phyloP scores from a whole-genome alignment of 768 basidiomycete genomes.

The Holtermannia corniformis region DNA sequence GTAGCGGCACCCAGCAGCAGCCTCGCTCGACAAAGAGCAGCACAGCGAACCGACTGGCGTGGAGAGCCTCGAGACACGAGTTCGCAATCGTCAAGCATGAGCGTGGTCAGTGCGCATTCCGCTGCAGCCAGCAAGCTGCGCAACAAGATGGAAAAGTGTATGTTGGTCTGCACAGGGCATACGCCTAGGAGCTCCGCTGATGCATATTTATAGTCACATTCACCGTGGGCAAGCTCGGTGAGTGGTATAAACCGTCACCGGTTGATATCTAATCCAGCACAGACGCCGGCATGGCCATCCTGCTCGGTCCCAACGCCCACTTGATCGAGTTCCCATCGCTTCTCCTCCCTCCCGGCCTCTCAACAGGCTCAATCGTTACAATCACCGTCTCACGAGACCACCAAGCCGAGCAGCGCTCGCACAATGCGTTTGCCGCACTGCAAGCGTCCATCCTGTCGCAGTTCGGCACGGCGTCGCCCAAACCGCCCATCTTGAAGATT shows the following conservation, averaged over 20 bases:
- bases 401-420: slow-evolving; percentile 69
- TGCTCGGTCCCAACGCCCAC: slow-evolving; percentile 86
- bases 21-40: too few species aligned
- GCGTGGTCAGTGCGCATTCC: too few species aligned
- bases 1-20: too few species aligned
- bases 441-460: slow-evolving; percentile 68
- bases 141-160: slow-evolving; percentile 35
- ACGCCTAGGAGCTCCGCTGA: slow-evolving; percentile 3
- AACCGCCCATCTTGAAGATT: slow-evolving; percentile 68
- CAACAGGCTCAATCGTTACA: slow-evolving; percentile 91
- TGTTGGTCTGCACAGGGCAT: slow-evolving; percentile 2
- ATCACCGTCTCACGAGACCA: slow-evolving; percentile 87
- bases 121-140: too few species aligned
- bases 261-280: slow-evolving; percentile 1
- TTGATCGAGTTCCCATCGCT: slow-evolving; percentile 97
- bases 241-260: slow-evolving; percentile 39
- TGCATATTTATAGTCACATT: slow-evolving; percentile 46
- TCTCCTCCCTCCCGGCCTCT: slow-evolving; percentile 80
- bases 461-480: slow-evolving; percentile 61
- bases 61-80: too few species aligned
- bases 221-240: slow-evolving; percentile 91
- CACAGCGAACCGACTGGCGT: too few species aligned
- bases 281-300: slow-evolving; percentile 41
- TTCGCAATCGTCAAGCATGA: too few species aligned
- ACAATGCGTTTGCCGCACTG: slow-evolving; percentile 71